Conservation (phyloP, 306 rosid genomes). For the Chamaecrista fasciculata region DNA sequence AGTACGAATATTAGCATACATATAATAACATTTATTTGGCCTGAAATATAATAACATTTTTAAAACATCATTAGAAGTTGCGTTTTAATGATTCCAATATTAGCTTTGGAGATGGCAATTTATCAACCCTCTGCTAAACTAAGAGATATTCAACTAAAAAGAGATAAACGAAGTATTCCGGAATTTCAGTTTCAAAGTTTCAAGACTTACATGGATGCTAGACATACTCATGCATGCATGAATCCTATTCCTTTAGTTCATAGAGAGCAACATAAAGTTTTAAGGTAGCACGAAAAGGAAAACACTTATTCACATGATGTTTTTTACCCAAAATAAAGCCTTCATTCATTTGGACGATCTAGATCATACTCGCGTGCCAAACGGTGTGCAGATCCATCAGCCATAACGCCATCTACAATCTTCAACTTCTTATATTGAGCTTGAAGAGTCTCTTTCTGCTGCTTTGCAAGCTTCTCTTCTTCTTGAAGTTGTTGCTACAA, state of each 20-base stretch:
- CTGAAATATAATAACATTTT: no score
- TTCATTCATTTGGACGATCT: conserved; percentile 35
- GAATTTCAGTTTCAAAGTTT: no score
- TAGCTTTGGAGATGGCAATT: no score
- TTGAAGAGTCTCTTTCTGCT: conserved; percentile 53
- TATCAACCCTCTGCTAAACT: no score
- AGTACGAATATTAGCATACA: no score
- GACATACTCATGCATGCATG: not conserved
- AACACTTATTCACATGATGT: not conserved
- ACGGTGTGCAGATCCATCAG: conserved; percentile 58
- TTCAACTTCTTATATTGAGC: conserved; percentile 53
- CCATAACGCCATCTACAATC: conserved; percentile 44
- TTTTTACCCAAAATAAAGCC: not conserved
- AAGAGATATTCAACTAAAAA: no score
- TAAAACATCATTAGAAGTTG: no score
- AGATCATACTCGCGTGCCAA: conserved; percentile 51
- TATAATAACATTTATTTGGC: no score
- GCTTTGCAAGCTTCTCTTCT: conserved; percentile 62
- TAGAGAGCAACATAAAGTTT: not conserved
- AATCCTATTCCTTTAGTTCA: not conserved
- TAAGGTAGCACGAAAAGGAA: not conserved
- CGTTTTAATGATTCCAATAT: no score
- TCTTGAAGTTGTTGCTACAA: conserved; percentile 51
- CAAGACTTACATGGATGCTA: not conserved
- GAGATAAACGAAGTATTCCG: no score